Conservation (phyloP, 805 yeast species). For the Yamadazyma takamatsuzukensis region DNA sequence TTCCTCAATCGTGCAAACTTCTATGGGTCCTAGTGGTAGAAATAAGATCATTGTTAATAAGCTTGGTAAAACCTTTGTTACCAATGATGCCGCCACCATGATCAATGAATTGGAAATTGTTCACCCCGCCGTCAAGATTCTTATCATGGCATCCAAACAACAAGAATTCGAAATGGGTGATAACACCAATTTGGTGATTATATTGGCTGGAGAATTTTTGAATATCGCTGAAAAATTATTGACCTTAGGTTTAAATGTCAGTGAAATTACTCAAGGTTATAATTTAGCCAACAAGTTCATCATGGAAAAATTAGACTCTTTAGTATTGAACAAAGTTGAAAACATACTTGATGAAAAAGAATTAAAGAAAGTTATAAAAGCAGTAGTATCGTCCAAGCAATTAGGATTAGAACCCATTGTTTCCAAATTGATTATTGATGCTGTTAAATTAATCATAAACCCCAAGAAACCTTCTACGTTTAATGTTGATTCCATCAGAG, state of each 20-base stretch:
- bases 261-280: constrained; percentile 92
- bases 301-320: constrained; percentile 58
- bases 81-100: constrained; percentile 98
- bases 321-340: constrained; percentile 60
- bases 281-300: constrained; percentile 81
- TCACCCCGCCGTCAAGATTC: constrained; percentile 94
- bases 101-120: constrained; percentile 88
- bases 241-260: constrained; percentile 80
- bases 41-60: constrained; percentile 93
- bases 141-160: constrained; percentile 95
- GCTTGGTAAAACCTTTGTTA: constrained; percentile 79
- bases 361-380: constrained; percentile 69
- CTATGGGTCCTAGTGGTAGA: constrained; percentile 97
- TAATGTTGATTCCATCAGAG: constrained; percentile 91
- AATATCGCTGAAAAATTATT: constrained; percentile 82
- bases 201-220: constrained; percentile 89
- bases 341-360: constrained; percentile 52
- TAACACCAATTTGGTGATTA: constrained; percentile 85
- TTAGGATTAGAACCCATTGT: constrained; percentile 81
- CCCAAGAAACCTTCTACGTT: constrained; percentile 59
- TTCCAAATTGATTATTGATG: constrained; percentile 76
- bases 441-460: constrained; percentile 73
- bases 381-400: constrained; percentile 92
- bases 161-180: constrained; percentile 98
- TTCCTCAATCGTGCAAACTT: constrained; percentile 84